Percentiles rank a stretch among this genome's conserved stretches.
Conservation (phyloP, 2,329 filamentous ascomycete genomes). For the Penicillium verrucosum region DNA sequence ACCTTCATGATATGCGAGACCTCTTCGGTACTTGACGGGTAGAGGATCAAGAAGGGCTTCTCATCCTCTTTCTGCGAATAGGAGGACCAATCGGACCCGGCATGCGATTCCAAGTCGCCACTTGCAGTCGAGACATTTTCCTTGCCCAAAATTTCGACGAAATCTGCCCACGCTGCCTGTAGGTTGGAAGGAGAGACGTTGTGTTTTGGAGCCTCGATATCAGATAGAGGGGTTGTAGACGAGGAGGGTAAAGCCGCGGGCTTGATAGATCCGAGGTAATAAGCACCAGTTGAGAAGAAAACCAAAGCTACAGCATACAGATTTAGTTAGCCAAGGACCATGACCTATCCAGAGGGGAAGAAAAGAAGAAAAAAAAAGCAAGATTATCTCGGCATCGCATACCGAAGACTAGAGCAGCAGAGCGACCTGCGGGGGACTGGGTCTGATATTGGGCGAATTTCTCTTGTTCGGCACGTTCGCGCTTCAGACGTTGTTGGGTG, state of each 20-base stretch:
- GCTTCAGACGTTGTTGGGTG: constrained; percentile 56
- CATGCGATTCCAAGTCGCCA: constrained; percentile 54
- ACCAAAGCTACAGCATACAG: constrained; percentile 44
- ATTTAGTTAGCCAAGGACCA: constrained; percentile 5
- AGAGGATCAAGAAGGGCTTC: constrained; percentile 62
- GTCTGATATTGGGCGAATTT: constrained; percentile 47
- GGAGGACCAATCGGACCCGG: constrained; percentile 63
- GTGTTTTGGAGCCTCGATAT: constrained; percentile 50
- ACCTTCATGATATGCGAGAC: constrained; percentile 86
- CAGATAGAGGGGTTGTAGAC: constrained; percentile 58
- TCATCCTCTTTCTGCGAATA: constrained; percentile 44
- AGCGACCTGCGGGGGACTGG: constrained; percentile 38
- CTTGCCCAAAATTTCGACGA: constrained; percentile 59
- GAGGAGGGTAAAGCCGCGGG: constrained; percentile 46
- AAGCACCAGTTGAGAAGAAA: constrained; percentile 52
- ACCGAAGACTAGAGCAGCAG: constrained; percentile 40
- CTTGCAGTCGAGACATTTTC: constrained; percentile 60
- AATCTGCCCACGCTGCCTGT: constrained; percentile 63
- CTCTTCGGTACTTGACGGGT: constrained; percentile 73
- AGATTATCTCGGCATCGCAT: constrained; percentile 8
- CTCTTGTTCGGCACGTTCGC: constrained; percentile 57
- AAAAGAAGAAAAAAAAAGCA: neutral
- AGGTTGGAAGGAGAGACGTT: constrained; percentile 56
- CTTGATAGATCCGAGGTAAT: constrained; percentile 53
- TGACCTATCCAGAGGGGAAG: constrained; percentile 1